Evolutionary conservation across 495 filamentous ascomycete genomes (phyloP).

Genomic region (Cryomyces minteri): DNA sequence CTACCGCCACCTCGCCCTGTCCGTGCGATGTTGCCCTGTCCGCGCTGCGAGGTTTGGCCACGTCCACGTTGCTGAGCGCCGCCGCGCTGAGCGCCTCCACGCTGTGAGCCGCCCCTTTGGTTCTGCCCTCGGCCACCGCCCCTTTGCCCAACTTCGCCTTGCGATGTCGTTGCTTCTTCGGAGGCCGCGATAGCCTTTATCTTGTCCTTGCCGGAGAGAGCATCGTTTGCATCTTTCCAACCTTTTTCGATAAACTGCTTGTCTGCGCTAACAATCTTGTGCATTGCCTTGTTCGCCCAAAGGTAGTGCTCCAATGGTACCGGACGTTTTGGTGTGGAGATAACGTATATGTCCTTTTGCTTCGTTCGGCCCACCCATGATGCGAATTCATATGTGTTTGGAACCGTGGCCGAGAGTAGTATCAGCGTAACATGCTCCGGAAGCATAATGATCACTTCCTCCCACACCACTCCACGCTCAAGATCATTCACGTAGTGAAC

Average conservation of each 20-base stretch:
- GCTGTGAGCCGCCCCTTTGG: slow-evolving; percentile 33
- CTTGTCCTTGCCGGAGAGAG: slow-evolving; percentile 69
- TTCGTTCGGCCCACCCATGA: slow-evolving; percentile 98
- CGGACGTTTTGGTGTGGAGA: slow-evolving; percentile 87
- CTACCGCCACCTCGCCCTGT: slow-evolving; percentile 68
- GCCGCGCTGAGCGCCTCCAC: slow-evolving; percentile 28
- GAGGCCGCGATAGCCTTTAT: slow-evolving; percentile 35
- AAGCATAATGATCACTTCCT: slow-evolving; percentile 99
- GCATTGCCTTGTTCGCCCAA: slow-evolving; percentile 80
- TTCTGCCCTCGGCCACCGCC: slow-evolving; percentile 10
- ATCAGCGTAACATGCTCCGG: slow-evolving; percentile 93
- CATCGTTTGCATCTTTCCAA: slow-evolving; percentile 85
- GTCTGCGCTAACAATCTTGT: slow-evolving; percentile 84
- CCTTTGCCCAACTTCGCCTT: slow-evolving; percentile 10
- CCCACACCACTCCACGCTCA: slow-evolving; percentile 97
- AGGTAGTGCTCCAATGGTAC: slow-evolving; percentile 92
- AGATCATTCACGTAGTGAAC: slow-evolving; percentile 97
- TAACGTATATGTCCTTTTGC: slow-evolving; percentile 97
- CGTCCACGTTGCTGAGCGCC: slow-evolving; percentile 36
- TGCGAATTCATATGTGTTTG: slow-evolving; percentile 93
- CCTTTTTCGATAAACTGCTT: slow-evolving; percentile 79
- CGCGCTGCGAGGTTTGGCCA: slow-evolving; percentile 34
- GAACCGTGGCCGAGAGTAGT: slow-evolving; percentile 86
- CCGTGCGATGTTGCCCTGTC: slow-evolving; percentile 70
- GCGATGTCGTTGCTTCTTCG: slow-evolving; percentile 15